These are phyloP conservation scores for Cyberlindnera saturnus DNA, from an alignment of 805 yeast genomes.

Conservation along the genomic window DNA sequence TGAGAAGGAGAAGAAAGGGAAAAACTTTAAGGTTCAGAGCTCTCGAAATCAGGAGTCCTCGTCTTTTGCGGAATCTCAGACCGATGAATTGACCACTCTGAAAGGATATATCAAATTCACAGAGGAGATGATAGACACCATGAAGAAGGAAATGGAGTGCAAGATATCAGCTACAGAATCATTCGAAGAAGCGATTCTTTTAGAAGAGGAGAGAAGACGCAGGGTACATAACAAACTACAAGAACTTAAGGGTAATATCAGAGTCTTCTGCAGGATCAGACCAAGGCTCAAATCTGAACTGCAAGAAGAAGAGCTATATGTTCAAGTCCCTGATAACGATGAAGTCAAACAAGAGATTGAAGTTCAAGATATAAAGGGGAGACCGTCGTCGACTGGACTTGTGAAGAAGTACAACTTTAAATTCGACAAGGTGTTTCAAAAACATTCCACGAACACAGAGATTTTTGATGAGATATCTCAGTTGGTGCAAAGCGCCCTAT, in stretches of 20 bases:
- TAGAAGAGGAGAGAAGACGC: constrained; percentile 55
- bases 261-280: constrained; percentile 84
- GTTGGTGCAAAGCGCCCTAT: constrained; percentile 75
- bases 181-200: constrained; percentile 32
- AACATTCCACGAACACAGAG: constrained; percentile 45
- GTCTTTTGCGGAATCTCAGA: constrained; percentile 5
- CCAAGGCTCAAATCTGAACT: constrained; percentile 38
- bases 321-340: constrained; percentile 26
- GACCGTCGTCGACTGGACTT: constrained; percentile 1
- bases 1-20: not conserved
- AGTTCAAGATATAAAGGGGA: constrained; percentile 11
- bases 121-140: constrained; percentile 10
- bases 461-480: constrained; percentile 84
- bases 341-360: constrained; percentile 24
- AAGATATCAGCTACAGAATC: constrained; percentile 27
- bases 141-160: constrained; percentile 17
- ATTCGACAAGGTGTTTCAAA: constrained; percentile 75
- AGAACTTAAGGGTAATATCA: constrained; percentile 84
- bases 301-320: constrained; percentile 22
- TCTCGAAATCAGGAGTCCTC: constrained; percentile 4
- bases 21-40: not conserved
- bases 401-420: constrained; percentile 37
- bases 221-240: constrained; percentile 67
- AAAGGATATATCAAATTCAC: constrained; percentile 4
- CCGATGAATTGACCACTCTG: constrained; percentile 13